Base-by-base conservation (phyloP, 805 yeast species). In the Myxozyma melibiosi region DNA sequence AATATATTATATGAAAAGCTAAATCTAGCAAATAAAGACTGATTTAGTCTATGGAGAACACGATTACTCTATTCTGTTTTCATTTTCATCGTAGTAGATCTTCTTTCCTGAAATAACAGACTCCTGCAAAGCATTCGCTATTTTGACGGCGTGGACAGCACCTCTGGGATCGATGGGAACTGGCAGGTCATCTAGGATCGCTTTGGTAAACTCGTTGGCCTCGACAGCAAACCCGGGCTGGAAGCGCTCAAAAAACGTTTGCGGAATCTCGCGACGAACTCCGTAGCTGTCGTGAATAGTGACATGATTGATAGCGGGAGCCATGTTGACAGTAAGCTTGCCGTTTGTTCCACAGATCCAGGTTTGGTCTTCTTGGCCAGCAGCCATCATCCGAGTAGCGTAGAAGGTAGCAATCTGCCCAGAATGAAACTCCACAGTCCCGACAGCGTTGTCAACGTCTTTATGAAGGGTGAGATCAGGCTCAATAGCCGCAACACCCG, bases 311-410 rank as follows among this genome's bases (percentile, higher is more conserved):
- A 33, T 22, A 14, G 31, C 44, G 14, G 67, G 65, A 18, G 58
- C 51, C 27, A 39, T 33, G 54, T 64, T 65, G 49, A 65, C 54
- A n/a, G 55, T 24, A 22, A 65, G 35, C 51, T 62, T 61, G 22
- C 68, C 68, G 41, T 61, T 45, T 25, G 66, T 58, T 9, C 68
- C 67, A 22, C 57, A 51, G 41, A 65, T 40, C 35, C 52, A 65
- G 14, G 68, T 52, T 46, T 42, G 46, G 31, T 48, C 57, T 41
- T 65, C 62, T 30, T 64, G 66, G 14, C 68, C 68, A 28, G 61
- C 58, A 22, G 52, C 50, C 55, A 54, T 64, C 56, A 51, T 61
- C 41, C 68, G 50, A 24, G 64, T 53, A 44, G 40, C 67, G 35
- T 63, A 61, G 38, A 65, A 44, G 27, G 56, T 40, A 31, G 58